These are phyloP conservation scores for Epicoccum sorghinum DNA, from an alignment of 2,329 filamentous ascomycete genomes.

Conservation along the genomic window DNA sequence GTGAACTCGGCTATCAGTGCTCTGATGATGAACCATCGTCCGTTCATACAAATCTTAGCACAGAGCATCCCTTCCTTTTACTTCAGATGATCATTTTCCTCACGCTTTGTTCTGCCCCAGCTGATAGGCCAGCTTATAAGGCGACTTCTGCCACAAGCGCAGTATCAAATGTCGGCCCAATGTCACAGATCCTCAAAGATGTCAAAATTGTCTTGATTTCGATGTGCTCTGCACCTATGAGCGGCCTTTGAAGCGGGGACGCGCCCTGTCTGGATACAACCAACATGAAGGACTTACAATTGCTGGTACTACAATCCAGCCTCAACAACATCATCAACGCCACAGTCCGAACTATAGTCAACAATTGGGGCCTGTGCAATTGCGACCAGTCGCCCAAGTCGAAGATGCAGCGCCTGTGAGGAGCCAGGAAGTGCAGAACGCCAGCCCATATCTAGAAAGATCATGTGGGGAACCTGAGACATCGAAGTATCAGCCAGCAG, in stretches of 20 bases:
- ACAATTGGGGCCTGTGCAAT: too few relatives aligned
- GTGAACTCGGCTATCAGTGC: neutral
- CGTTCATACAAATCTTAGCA: too few relatives aligned
- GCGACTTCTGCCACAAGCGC: slow-evolving; percentile 59
- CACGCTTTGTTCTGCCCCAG: neutral
- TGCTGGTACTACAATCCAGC: too few relatives aligned
- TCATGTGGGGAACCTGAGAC: neutral
- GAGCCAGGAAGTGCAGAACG: too few relatives aligned
- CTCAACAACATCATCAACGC: too few relatives aligned
- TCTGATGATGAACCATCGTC: too few relatives aligned
- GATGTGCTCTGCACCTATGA: slow-evolving; percentile 12
- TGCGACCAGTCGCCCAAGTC: too few relatives aligned
- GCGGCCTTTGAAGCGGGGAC: slow-evolving; percentile 7
- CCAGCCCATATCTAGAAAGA: too few relatives aligned
- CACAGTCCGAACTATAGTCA: too few relatives aligned
- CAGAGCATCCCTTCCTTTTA: too few relatives aligned
- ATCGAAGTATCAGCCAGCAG: neutral
- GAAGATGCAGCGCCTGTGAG: too few relatives aligned
- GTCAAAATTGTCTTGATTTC: slow-evolving; percentile 15
- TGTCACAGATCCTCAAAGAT: neutral
- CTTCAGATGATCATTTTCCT: too few relatives aligned
- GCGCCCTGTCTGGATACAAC: neutral
- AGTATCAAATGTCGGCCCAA: slow-evolving; percentile 53
- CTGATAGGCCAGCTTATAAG: neutral
- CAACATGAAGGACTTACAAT: neutral